Conservation (phyloP, 306 rosid species). For the Sicyos edulis region DNA sequence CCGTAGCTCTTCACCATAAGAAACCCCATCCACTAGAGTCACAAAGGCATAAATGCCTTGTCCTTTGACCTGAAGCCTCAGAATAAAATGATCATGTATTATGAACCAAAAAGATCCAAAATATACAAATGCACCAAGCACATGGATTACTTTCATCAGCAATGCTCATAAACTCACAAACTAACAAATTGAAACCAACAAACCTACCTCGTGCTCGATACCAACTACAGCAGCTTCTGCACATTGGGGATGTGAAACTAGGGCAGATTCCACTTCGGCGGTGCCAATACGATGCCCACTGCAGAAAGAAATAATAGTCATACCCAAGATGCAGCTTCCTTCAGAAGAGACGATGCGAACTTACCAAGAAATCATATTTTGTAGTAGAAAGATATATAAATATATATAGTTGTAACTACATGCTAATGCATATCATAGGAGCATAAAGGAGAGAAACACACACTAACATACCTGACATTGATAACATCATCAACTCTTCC, state of each 20-base stretch:
- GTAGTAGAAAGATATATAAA: constrained; percentile 11
- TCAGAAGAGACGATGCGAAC: constrained; percentile 9
- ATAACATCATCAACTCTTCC: constrained; percentile 99
- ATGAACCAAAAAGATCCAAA: neutral
- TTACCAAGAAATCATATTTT: neutral
- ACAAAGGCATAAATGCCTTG: constrained; percentile 95
- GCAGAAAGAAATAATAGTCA: constrained; percentile 20
- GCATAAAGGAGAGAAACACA: neutral
- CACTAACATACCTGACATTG: constrained; percentile 65
- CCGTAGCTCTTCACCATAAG: constrained; percentile 82
- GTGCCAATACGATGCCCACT: constrained; percentile 99
- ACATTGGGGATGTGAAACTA: constrained; percentile 84
- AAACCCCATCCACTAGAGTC: constrained; percentile 77
- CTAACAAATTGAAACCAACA: constrained; percentile 17
- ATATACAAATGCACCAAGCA: neutral
- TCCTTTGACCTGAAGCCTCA: constrained; percentile 71
- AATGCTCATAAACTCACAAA: constrained; percentile 5
- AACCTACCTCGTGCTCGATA: constrained; percentile 80
- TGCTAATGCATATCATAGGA: neutral
- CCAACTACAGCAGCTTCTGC: constrained; percentile 99
- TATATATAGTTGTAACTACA: neutral
- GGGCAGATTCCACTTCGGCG: constrained; percentile 97
- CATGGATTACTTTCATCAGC: neutral
- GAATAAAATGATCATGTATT: constrained; percentile 7
- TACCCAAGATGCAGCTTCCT: constrained; percentile 9